Base-by-base conservation (phyloP, 164 flowering plant genomes). In the Platanus orientalis region DNA sequence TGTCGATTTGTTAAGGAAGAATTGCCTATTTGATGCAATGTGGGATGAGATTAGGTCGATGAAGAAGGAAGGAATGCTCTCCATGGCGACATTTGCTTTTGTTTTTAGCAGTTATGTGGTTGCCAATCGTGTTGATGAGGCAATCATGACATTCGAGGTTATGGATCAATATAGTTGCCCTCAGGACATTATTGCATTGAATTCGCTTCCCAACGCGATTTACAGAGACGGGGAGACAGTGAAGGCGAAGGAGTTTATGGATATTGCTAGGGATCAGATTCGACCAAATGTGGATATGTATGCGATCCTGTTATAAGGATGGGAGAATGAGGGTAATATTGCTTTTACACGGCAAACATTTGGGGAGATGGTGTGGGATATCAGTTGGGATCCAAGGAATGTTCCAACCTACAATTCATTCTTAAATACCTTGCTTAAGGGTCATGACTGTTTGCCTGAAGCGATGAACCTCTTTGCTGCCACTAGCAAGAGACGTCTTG, bases 1-100 rank as follows among this genome's bases (percentile, higher is more conserved):
- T n/a, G n/a, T n/a, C 5, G 96, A 89, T 57, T 36, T 89, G 72
- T 66, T 89, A 45, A 92, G 96, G 2, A 89, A 84, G 80, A 85
- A 85, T 68, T 51, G 10, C 1, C 57, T 84, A 47, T 89, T 85
- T 39, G 90, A 85, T 19, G 81, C 89, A 28, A 87, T 89, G 96
- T 89, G 96, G 96, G 86, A 82, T 48, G 88, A 89, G 0, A 69
- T 89, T 12, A 81, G 78, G 71, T 82, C 90, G 20, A 87, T 89
- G 88, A 74, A 62, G 63, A 63, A 60, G 23, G n/a, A n/a, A n/a
- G n/a, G n/a, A n/a, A n/a, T n/a, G n/a, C n/a, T n/a, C n/a, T n/a
- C n/a, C n/a, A n/a, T 87, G 26, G 86, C 89, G 14, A 85, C 96
- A 0, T 89, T 89, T 61, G 87, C 89, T 0, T 89, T 90, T 0